Conservation (phyloP, 129 eudicot genomes). For the Artemisia argyi region DNA sequence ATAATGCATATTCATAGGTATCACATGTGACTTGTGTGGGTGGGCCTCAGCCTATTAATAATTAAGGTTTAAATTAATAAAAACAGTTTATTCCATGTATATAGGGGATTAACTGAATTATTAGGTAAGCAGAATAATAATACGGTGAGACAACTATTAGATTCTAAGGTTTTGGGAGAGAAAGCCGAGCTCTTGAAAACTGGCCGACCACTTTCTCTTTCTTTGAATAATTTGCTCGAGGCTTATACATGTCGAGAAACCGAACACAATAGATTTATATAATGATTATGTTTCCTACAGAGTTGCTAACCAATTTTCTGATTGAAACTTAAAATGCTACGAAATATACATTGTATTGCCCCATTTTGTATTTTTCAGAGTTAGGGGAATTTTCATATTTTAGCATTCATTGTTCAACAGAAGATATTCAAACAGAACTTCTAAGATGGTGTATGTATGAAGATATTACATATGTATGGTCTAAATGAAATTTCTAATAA, state of each 20-base stretch:
- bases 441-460: background rate
- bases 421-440: background rate
- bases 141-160: background rate
- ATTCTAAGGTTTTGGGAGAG: background rate
- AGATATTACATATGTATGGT: background rate
- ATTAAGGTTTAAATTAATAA: background rate
- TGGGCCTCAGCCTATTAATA: background rate
- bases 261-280: background rate
- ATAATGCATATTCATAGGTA: background rate
- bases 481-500: background rate
- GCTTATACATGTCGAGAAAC: background rate
- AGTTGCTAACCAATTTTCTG: background rate
- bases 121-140: too few species aligned
- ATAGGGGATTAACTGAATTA: too few species aligned
- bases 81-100: too few species aligned
- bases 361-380: too few species aligned
- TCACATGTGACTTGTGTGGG: background rate
- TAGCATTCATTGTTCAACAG: background rate
- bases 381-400: too few species aligned
- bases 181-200: background rate
- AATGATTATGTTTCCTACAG: background rate
- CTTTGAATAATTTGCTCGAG: background rate
- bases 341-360: too few species aligned
- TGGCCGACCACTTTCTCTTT: background rate
- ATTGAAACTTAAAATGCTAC: too few species aligned